Base-by-base conservation (phyloP, 768 basidiomycete species). In the Multifurca ochricompacta region DNA sequence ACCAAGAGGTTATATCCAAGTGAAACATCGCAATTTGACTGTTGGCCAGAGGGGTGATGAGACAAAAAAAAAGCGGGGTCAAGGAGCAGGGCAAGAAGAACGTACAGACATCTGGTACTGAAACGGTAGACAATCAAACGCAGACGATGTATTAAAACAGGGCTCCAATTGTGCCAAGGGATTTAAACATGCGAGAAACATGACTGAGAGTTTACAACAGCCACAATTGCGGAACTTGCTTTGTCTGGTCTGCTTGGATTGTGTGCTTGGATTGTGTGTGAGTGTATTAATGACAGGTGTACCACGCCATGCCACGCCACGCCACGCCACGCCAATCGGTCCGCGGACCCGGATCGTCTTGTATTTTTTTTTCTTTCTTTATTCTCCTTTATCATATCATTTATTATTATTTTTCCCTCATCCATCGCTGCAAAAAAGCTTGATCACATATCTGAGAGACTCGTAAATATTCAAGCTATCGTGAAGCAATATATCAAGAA, bases 1-100 rank as follows among this genome's bases (percentile, higher is more conserved):
- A 57, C 32, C 4, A 57, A 48, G 2, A 57, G 21, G 34, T 36
- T 57, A 31, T 57, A 57, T n/a, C 44, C 50, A 13, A 57, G 50
- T 1, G 37, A 18, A 18, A 57, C 34, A 40, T 48, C 37, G 13
- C 25, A 32, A 21, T 46, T 19, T 13, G 21, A n/a, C 39, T 34
- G 39, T 21, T 40, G 6, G n/a, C 31, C 6, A 4, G 16, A 35
- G 16, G 32, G 27, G 4, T 6, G 6, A 27, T 46, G 13, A 47
- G 19, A 11, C 5, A 25, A 9, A 13, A n/a, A n/a, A n/a, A 41
- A 31, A 3, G 4, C 19, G 18, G 0, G 39, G 28, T 6, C 3
- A 18, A 23, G 23, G 1, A n/a, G n/a, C n/a, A n/a, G n/a, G 8
- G 37, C 1, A 6, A 45, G 10, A n/a, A 8, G 11, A 19, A 51